Percentiles rank a stretch among this genome's conserved stretches.
Evolutionary conservation across 805 yeast species (phyloP).

Genomic region (Zygoascus tannicola): DNA sequence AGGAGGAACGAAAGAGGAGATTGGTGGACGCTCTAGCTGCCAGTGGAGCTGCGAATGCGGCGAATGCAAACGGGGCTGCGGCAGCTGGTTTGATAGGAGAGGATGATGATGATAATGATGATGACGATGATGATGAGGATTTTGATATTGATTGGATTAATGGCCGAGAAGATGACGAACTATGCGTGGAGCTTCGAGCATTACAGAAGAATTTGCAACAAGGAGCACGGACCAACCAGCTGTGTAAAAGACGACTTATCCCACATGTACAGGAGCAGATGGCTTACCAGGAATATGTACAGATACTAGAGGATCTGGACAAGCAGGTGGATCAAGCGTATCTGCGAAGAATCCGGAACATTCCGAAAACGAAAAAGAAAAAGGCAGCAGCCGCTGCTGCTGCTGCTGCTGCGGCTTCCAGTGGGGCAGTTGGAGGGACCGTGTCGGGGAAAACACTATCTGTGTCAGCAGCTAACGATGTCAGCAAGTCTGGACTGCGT

Average conservation of each 20-base stretch:
- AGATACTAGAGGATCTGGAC: constrained; percentile 86
- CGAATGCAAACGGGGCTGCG: neutral
- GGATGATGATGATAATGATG: constrained; percentile 21
- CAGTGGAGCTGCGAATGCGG: neutral
- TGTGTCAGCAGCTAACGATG: constrained; percentile 35
- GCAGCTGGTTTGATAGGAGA: constrained; percentile 9
- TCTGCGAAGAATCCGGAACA: constrained; percentile 66
- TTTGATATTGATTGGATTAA: constrained; percentile 62
- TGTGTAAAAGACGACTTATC: constrained; percentile 52
- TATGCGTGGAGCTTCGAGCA: constrained; percentile 69
- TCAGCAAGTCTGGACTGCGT: constrained; percentile 51
- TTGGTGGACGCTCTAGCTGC: neutral
- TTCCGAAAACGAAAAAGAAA: constrained; percentile 55
- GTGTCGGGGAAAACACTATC: too few relatives aligned
- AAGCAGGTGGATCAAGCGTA: constrained; percentile 96
- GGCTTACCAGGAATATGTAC: constrained; percentile 90
- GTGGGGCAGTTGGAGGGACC: constrained; percentile 21
- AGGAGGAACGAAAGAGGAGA: constrained; percentile 24
- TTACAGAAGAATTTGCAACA: constrained; percentile 60
- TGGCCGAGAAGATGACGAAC: constrained; percentile 87
- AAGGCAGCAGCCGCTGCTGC: constrained; percentile 15
- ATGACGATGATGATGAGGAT: constrained; percentile 11
- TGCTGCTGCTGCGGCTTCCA: constrained; percentile 10
- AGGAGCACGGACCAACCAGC: constrained; percentile 54
- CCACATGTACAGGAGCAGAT: constrained; percentile 78